Base-by-base conservation (phyloP, 768 basidiomycete species). In the Suillus plorans region DNA sequence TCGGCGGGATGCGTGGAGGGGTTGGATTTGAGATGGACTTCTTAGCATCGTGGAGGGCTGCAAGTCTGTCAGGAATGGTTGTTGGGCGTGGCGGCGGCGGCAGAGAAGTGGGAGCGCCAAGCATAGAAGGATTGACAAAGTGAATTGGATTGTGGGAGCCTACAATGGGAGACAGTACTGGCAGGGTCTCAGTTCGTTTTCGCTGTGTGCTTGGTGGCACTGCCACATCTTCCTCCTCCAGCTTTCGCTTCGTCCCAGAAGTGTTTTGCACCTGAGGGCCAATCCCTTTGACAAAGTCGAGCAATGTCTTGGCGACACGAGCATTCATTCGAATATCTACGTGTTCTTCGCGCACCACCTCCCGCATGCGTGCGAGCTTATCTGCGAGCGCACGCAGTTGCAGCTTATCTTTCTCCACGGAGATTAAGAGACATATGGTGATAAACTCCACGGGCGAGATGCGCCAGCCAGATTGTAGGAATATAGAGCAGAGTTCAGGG, bases 391-490 rank as follows among this genome's bases (percentile, higher is more conserved):
- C 80, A 0, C 66, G 66, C 66, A 78, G 47, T 3, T 77, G 71
- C 63, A 84, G 67, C 13, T 60, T 71, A 16, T 79, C 74, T 73
- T 81, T 85, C 62, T 82, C 78, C n/a, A 80, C 72, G 14, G 81
- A 80, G 18, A 91, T 82, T 25, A 92, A 73, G 4, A 89, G 69
- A 25, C 79, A 79, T 57, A 85, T 82, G 67, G 82, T 76, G 56
- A 90, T 80, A 66, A 93, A 86, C 72, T 93, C 91, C 47, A 91
- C 78, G 0, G 91, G 91, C 0, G 90, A 81, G 1, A 92, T 79
- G 45, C 86, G 87, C 67, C 75, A 76, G 20, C 79, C 76, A 44
- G 73, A 66, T 73, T 72, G 77, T 72, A 73, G 64, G 71, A 89
- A 83, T 25, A 76, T 64, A 9, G 69, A 62, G n/a, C 69, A 77